Percentiles rank a stretch among this genome's conserved stretches.
Conservation (phyloP, 768 basidiomycete genomes). For the Mycena latifolia region DNA sequence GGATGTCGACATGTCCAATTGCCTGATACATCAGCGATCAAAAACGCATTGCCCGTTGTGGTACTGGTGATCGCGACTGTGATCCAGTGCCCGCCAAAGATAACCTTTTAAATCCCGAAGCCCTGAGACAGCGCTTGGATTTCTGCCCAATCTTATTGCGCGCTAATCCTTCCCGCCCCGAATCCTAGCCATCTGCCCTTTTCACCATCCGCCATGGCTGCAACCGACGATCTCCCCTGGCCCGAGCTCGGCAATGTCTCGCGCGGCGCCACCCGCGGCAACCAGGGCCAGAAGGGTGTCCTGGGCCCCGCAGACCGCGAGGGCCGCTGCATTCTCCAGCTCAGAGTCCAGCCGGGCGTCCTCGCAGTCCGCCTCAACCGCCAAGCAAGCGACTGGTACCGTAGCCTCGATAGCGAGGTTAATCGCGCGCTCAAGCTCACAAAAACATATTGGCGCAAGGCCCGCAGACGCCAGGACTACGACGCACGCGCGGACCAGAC, state of each 20-base stretch:
- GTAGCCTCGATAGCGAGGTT: slow-evolving; percentile 81
- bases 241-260: slow-evolving; percentile 89
- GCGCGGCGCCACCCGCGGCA: slow-evolving; percentile 85
- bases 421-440: slow-evolving; percentile 86
- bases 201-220: slow-evolving; percentile 50
- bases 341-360: slow-evolving; percentile 87
- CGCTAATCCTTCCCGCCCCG: slow-evolving; percentile 6
- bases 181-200: neutral
- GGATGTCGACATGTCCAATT: slow-evolving; percentile 31
- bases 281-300: slow-evolving; percentile 89
- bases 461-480: slow-evolving; percentile 86
- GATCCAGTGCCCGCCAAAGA: slow-evolving; percentile 24
- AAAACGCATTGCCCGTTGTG: slow-evolving; percentile 19
- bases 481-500: slow-evolving; percentile 89
- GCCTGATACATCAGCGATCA: slow-evolving; percentile 27
- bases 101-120: slow-evolving; percentile 32
- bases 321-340: slow-evolving; percentile 82
- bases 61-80: slow-evolving; percentile 8
- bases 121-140: slow-evolving; percentile 27
- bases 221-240: slow-evolving; percentile 86
- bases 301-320: slow-evolving; percentile 78
- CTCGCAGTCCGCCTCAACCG: slow-evolving; percentile 81
- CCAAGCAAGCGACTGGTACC: slow-evolving; percentile 87
- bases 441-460: slow-evolving; percentile 89
- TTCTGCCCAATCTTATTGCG: slow-evolving; percentile 23